Conservation (phyloP, 139 green algal genomes). For the Chlorella sp. region DNA sequence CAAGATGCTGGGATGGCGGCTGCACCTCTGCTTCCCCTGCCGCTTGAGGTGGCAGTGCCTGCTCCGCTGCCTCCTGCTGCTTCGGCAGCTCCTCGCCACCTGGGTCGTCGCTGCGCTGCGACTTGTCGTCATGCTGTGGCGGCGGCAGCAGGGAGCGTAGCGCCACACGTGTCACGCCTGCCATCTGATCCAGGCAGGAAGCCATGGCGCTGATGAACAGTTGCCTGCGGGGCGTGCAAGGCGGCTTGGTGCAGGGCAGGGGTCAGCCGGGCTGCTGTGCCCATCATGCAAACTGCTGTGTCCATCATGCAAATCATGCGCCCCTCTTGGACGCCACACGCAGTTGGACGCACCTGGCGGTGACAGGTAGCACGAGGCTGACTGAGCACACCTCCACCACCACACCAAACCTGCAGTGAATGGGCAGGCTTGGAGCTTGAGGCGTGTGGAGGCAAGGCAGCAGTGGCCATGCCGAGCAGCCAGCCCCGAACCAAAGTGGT, state of each 20-base stretch:
- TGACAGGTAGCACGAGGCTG: constrained; percentile 10
- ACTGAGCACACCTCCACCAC: constrained; percentile 12
- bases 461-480: not conserved
- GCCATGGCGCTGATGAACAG: constrained; percentile 5
- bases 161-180: not conserved
- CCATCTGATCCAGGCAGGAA: constrained; percentile 1
- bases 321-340: not conserved
- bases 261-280: not conserved
- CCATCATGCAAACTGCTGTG: not conserved
- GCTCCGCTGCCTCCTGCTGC: not conserved
- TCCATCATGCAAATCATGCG: not conserved
- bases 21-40: not conserved
- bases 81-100: not conserved
- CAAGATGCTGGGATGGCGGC: not conserved
- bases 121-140: not conserved
- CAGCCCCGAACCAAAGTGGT: no score
- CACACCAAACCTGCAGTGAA: constrained; percentile 1
- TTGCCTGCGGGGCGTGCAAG: constrained; percentile 5
- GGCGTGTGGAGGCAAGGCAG: no score
- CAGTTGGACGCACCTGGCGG: not conserved
- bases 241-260: not conserved
- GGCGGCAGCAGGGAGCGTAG: not conserved
- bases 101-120: not conserved
- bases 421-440: no score
- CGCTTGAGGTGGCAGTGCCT: no score